These are phyloP conservation scores for Aphanomyces astaci DNA, from an alignment of 352 stramenopile species.

Conservation along the genomic window DNA sequence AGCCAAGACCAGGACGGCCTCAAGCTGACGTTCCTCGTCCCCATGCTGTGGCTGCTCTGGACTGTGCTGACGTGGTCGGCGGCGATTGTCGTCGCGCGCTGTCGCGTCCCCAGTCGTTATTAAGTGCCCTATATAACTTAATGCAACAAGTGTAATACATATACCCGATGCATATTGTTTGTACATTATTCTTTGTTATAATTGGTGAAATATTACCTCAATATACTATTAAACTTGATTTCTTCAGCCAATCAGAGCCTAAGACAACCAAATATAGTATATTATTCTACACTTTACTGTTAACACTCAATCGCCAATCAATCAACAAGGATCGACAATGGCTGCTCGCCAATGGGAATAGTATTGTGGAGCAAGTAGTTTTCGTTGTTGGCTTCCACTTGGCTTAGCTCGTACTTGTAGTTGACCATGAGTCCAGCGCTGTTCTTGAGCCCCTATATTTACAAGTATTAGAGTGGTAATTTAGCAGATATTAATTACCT, in stretches of 20 bases:
- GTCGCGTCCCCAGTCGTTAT: background rate
- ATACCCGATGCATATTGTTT: too few species aligned
- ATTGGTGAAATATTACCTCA: too few species aligned
- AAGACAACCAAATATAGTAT: too few species aligned
- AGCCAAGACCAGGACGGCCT: slow-evolving; percentile 49
- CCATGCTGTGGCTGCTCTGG: slow-evolving; percentile 68
- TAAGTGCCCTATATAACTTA: background rate
- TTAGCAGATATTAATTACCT: slow-evolving; percentile 32
- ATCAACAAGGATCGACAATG: slow-evolving; percentile 38
- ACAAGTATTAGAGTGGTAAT: background rate
- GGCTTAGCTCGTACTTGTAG: slow-evolving; percentile 77
- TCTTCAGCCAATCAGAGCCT: too few species aligned
- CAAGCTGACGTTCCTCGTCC: slow-evolving; percentile 66
- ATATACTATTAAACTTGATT: too few species aligned
- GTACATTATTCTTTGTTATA: too few species aligned
- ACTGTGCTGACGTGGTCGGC: slow-evolving; percentile 48
- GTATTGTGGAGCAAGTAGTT: slow-evolving; percentile 72
- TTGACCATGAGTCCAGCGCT: slow-evolving; percentile 81
- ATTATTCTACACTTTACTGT: too few species aligned
- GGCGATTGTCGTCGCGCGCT: slow-evolving; percentile 13
- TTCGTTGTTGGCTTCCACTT: slow-evolving; percentile 75
- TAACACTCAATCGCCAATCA: too few species aligned
- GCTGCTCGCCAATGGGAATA: slow-evolving; percentile 65
- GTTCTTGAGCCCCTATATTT: slow-evolving; percentile 48
- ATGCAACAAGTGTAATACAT: background rate